phyloP scores from a whole-genome alignment of 345 rosid species.

The Lumnitzera racemosa region DNA sequence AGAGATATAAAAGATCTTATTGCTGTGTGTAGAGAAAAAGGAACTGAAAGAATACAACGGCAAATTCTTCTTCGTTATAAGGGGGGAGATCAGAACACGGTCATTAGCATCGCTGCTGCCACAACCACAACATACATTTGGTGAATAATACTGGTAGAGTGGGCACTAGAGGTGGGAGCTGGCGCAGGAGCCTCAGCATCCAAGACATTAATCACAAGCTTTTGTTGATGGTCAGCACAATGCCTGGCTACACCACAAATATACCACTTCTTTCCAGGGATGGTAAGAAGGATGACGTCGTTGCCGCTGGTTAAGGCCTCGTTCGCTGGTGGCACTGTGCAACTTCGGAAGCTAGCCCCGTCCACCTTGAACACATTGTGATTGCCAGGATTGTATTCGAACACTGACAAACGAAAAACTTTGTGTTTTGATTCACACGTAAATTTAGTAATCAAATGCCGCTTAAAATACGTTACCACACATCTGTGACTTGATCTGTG shows the following conservation, averaged over 20 bases:
- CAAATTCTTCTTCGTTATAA: too few species aligned
- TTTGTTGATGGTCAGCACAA: slow-evolving; percentile 17
- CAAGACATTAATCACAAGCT: slow-evolving; percentile 22
- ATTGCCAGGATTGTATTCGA: slow-evolving; percentile 10
- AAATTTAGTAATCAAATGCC: too few species aligned
- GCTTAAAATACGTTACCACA: too few species aligned
- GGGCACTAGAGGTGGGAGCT: not conserved
- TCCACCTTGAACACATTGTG: slow-evolving; percentile 35
- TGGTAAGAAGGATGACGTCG: slow-evolving; percentile 21
- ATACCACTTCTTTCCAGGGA: slow-evolving; percentile 37
- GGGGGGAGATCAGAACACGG: too few species aligned
- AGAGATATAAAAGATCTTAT: too few species aligned
- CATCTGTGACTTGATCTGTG: too few species aligned
- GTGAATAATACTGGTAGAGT: not conserved
- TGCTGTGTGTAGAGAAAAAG: too few species aligned
- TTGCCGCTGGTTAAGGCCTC: slow-evolving; percentile 13
- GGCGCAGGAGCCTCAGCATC: slow-evolving; percentile 7
- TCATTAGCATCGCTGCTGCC: too few species aligned
- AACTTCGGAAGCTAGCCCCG: slow-evolving; percentile 16
- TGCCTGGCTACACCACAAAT: slow-evolving; percentile 31
- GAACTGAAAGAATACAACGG: too few species aligned
- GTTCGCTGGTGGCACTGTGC: slow-evolving; percentile 7
- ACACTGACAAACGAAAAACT: slow-evolving; percentile 18
- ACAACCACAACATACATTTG: too few species aligned
- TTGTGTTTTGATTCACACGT: not conserved